Base-by-base conservation (phyloP, 139 green algal genomes). In the Closterium sp. region DNA sequence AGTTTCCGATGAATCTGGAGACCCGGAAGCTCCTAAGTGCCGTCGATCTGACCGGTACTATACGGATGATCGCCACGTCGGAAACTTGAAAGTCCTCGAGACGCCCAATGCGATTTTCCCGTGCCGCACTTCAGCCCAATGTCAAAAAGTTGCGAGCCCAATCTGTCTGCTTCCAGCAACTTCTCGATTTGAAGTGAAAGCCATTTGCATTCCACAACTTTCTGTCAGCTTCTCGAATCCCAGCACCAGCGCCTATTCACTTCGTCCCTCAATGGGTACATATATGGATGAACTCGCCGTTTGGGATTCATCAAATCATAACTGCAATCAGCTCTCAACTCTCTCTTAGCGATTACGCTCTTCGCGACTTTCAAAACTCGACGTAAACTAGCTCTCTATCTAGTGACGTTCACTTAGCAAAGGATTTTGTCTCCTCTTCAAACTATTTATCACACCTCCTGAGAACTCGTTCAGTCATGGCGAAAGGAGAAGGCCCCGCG, bases 401-500 rank as follows among this genome's bases (percentile, higher is more conserved):
- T 50, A 50, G 38, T 50, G 38, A 50, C 38, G 7, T 50, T 50
- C 7, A 50, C 62, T 79, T 13, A 27, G 62, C 62, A 22, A 27
- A 79, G 62, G 62, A 22, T 79, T 79, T 13, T 79, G 17, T 22
- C 62, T 4, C 3, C 62, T 79, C 62, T 79, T 27, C 17, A 13
- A 6, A 27, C 2, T 24, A 24, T 27, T 79, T 2, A 79, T 79
- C 62, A 22, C 62, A 79, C 2, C 11, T 27, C 62, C 62, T 79
- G 62, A 22, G 19, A 79, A 79, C 62, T 70, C 10, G 10, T 70
- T 87, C 85, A 9, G 22, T 9, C 85, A 87, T 87, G 85, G 85
- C 85, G 85, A 93, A 93, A 30, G 88, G 30, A 32, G 91, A 94
- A 31, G 91, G 91, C 13, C 91, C 92, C 17, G 92, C 92, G 5